Evolutionary conservation across 495 filamentous ascomycete species (phyloP).

Genomic region (Penicillium argentinense): DNA sequence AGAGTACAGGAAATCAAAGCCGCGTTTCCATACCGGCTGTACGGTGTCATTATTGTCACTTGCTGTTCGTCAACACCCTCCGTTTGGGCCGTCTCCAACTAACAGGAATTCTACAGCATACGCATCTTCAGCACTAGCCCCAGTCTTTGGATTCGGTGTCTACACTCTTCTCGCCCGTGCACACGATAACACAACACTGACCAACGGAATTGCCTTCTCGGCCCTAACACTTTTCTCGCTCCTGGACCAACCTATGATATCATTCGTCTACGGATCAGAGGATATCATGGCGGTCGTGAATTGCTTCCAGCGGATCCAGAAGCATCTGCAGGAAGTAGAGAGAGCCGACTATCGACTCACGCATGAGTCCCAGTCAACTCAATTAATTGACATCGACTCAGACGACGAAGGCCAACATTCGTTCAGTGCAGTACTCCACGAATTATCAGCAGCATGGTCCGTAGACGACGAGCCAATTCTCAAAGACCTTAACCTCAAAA

Average conservation of each 20-base stretch:
- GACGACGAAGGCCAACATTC: not conserved
- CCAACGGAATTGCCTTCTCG: constrained; percentile 23
- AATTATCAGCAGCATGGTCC: constrained; percentile 22
- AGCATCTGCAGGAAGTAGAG: constrained; percentile 18
- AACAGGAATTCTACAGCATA: constrained; percentile 10
- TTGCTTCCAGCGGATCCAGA: constrained; percentile 28
- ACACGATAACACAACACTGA: constrained; percentile 18
- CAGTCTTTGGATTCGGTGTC: constrained; percentile 24
- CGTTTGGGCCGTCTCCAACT: not conserved
- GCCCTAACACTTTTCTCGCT: constrained; percentile 24
- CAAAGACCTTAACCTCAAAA: constrained; percentile 17
- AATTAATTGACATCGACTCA: constrained; percentile 10
- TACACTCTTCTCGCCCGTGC: constrained; percentile 17
- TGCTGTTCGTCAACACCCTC: constrained; percentile 8
- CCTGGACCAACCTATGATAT: constrained; percentile 19
- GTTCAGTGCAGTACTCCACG: constrained; percentile 9
- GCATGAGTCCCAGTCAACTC: not conserved
- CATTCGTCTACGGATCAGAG: constrained; percentile 18
- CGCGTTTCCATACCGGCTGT: constrained; percentile 14
- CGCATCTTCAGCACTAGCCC: constrained; percentile 18
- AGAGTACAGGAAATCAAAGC: constrained; percentile 17
- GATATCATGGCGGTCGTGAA: constrained; percentile 23
- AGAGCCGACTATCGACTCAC: constrained; percentile 12
- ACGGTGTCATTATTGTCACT: constrained; percentile 11
- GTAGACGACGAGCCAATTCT: constrained; percentile 18